These are phyloP conservation scores for Yamadazyma spencermartinsiae DNA, from an alignment of 1,139 yeast genomes.

Conservation along the genomic window DNA sequence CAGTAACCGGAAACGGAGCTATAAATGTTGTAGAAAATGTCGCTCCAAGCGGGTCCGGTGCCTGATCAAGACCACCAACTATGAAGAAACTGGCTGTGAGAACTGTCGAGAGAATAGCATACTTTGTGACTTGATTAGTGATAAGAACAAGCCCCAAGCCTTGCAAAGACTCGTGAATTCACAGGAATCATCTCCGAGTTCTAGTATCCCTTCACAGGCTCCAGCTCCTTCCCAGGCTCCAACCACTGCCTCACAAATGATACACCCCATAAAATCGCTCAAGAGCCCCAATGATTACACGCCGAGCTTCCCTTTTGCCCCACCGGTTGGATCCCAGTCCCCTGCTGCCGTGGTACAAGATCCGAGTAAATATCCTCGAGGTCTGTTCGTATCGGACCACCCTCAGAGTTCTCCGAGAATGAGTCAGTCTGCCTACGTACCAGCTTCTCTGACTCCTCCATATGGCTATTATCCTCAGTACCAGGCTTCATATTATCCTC, in stretches of 20 bases:
- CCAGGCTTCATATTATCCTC: not conserved
- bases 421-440: no score
- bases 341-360: no score
- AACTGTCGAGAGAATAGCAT: conserved; percentile 24
- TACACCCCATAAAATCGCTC: no score
- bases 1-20: conserved; percentile 53
- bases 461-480: no score
- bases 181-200: not conserved
- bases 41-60: conserved; percentile 44
- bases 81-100: conserved; percentile 38
- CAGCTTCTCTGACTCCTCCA: no score
- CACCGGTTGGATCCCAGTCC: no score
- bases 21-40: conserved; percentile 54
- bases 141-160: not conserved
- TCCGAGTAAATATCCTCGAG: no score
- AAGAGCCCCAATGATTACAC: no score
- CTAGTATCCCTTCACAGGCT: not conserved
- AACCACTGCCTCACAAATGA: not conserved
- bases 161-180: not conserved
- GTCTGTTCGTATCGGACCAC: no score
- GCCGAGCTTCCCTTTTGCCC: no score
- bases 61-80: conserved; percentile 31
- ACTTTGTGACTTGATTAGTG: conserved; percentile 5
- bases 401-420: no score
- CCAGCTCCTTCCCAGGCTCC: not conserved